Conservation (phyloP, 306 rosid species). For the Senna siamea region DNA sequence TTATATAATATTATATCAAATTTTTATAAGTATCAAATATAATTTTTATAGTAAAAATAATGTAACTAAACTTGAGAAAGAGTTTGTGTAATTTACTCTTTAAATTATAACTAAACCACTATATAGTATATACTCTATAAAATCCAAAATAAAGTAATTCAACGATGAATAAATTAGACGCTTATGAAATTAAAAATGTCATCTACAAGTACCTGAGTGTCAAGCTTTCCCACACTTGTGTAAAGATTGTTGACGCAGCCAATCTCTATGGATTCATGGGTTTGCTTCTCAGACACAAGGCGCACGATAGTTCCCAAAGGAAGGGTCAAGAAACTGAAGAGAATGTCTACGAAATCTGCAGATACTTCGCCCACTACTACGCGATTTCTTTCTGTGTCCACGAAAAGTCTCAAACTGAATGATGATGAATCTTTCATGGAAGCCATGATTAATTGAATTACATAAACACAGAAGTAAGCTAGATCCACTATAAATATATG, state of each 20-base stretch:
- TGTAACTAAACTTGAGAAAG: too few relatives aligned
- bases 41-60: too few relatives aligned
- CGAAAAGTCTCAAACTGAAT: background rate
- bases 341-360: background rate
- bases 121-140: too few relatives aligned
- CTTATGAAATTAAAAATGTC: too few relatives aligned
- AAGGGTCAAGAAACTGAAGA: background rate
- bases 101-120: too few relatives aligned
- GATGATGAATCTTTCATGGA: background rate
- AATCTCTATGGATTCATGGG: background rate
- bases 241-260: slow-evolving; percentile 21
- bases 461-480: too few relatives aligned
- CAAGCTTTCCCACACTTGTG: background rate
- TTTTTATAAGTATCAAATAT: too few relatives aligned
- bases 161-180: too few relatives aligned
- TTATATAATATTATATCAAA: too few relatives aligned
- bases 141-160: too few relatives aligned
- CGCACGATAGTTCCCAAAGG: background rate
- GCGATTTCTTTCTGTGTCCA: background rate
- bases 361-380: slow-evolving; percentile 2
- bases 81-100: too few relatives aligned
- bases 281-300: background rate
- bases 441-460: background rate
- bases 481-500: background rate
- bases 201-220: background rate